These are phyloP conservation scores for Orbilia brochopaga DNA, from an alignment of 2,329 filamentous ascomycete species.

Conservation along the genomic window DNA sequence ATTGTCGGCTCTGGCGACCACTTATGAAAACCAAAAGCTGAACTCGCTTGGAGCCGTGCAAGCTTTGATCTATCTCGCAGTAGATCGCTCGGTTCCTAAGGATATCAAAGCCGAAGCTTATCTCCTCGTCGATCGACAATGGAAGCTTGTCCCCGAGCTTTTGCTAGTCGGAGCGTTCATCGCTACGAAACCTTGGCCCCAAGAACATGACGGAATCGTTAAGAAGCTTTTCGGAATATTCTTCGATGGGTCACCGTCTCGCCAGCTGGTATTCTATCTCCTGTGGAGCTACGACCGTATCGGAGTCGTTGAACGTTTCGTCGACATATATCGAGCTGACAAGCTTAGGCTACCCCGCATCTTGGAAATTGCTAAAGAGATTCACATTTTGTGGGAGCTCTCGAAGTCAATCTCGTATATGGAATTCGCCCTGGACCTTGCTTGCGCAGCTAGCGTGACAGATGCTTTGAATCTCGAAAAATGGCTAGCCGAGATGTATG, in stretches of 20 bases:
- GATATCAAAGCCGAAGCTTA: conserved; percentile 54
- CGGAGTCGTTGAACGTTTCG: conserved; percentile 81
- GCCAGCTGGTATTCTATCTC: conserved; percentile 74
- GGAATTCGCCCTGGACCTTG: conserved; percentile 54
- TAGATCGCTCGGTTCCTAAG: conserved; percentile 52
- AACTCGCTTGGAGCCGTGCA: conserved; percentile 84
- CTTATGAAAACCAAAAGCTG: conserved; percentile 81
- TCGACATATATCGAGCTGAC: conserved; percentile 62
- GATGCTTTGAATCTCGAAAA: conserved; percentile 55
- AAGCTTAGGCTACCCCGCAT: conserved; percentile 54
- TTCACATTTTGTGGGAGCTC: conserved; percentile 54
- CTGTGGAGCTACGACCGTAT: conserved; percentile 88
- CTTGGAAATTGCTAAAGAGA: conserved; percentile 55
- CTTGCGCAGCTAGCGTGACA: conserved; percentile 53
- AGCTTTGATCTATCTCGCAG: conserved; percentile 68
- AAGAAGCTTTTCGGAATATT: conserved; percentile 57
- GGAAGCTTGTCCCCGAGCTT: conserved; percentile 56
- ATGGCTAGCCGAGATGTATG: conserved; percentile 54
- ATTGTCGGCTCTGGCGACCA: conserved; percentile 67
- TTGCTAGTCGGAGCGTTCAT: conserved; percentile 62
- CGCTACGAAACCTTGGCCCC: conserved; percentile 62
- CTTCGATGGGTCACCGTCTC: conserved; percentile 55
- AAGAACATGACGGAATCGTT: conserved; percentile 62
- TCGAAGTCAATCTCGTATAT: conserved; percentile 52
- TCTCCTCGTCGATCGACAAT: conserved; percentile 55